These are phyloP conservation scores for Carallia brachiata DNA, from an alignment of 345 rosid species.

Conservation along the genomic window DNA sequence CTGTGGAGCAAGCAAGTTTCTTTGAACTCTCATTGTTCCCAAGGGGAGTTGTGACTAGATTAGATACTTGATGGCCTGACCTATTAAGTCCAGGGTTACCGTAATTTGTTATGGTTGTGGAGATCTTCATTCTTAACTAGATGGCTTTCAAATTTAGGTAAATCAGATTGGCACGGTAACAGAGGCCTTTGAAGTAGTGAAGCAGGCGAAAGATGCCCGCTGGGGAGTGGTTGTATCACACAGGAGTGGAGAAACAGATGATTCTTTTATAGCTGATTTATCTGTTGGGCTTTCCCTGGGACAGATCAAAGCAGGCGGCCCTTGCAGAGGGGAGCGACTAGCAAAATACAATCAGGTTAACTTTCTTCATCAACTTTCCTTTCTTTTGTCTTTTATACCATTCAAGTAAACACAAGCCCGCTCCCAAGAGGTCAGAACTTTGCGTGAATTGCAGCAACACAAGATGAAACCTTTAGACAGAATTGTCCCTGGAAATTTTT, in stretches of 20 bases:
- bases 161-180: conserved; percentile 96
- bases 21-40: too few relatives aligned
- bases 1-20: too few relatives aligned
- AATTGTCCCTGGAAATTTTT: not conserved
- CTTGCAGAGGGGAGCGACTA: conserved; percentile 92
- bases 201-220: conserved; percentile 80
- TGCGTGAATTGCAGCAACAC: not conserved
- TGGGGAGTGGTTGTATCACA: conserved; percentile 94
- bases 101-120: not conserved
- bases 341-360: conserved; percentile 94
- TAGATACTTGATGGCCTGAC: not conserved
- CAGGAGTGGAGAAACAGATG: conserved; percentile 92
- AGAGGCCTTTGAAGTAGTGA: conserved; percentile 93
- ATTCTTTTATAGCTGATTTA: conserved; percentile 86
- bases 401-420: not conserved
- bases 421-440: not conserved
- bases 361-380: conserved; percentile 12
- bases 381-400: not conserved
- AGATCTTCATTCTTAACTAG: not conserved
- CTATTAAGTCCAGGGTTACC: not conserved
- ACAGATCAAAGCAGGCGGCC: conserved; percentile 96
- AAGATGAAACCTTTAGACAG: too few relatives aligned
- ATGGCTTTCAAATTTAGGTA: conserved; percentile 44
- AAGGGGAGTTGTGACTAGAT: not conserved
- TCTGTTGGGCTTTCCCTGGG: conserved; percentile 83